Evolutionary conservation across 106 monocot species (phyloP).

Genomic region (Phalaenopsis equestris): DNA sequence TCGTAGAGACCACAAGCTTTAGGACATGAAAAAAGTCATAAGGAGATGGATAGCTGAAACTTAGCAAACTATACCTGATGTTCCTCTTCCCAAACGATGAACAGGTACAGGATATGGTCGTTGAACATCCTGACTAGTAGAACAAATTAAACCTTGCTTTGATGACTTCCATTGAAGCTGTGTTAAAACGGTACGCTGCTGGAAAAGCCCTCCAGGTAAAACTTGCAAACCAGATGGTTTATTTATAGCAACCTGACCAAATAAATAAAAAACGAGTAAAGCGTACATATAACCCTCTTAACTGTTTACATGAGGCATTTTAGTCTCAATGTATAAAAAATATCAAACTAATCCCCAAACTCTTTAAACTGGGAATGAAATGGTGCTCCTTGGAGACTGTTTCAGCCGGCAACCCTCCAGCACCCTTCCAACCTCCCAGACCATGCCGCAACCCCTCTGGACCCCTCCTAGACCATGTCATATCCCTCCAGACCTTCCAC

Average conservation of each 20-base stretch:
- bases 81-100: slow-evolving; percentile 91
- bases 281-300: no score
- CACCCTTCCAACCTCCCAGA: no score
- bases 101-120: slow-evolving; percentile 59
- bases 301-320: no score
- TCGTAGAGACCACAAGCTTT: background rate
- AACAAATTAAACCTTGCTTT: slow-evolving; percentile 14
- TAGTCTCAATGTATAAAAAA: no score
- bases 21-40: background rate
- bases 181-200: slow-evolving; percentile 81
- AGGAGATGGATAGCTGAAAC: background rate
- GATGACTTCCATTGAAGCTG: slow-evolving; percentile 71
- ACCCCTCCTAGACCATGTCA: no score
- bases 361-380: no score
- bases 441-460: no score
- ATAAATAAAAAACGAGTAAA: background rate
- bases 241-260: slow-evolving; percentile 63
- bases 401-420: no score
- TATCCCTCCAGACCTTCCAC: no score
- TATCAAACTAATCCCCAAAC: no score
- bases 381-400: no score
- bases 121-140: slow-evolving; percentile 1
- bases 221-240: slow-evolving; percentile 97
- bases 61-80: slow-evolving; percentile 55
- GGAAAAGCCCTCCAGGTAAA: slow-evolving; percentile 92